These are phyloP conservation scores for Mortierella hygrophila DNA, from an alignment of 192 early-diverging fungal genomes.

Conservation along the genomic window DNA sequence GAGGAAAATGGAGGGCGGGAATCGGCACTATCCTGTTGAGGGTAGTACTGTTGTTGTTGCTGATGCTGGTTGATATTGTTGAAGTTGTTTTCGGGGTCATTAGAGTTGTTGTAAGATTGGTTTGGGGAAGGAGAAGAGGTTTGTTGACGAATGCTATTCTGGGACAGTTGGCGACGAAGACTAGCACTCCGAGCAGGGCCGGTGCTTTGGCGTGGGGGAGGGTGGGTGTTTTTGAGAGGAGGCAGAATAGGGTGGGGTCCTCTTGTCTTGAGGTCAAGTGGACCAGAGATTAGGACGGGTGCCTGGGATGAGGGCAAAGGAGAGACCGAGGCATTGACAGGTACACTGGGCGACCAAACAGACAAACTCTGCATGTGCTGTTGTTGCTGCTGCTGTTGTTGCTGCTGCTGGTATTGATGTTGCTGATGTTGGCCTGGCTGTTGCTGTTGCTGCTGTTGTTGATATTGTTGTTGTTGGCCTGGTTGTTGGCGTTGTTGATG, in stretches of 20 bases:
- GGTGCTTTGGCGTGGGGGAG: slow-evolving; percentile 17
- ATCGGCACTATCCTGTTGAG: background rate
- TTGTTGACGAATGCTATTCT: slow-evolving; percentile 26
- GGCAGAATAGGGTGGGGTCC: slow-evolving; percentile 31
- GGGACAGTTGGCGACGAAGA: slow-evolving; percentile 33
- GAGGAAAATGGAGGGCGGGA: background rate
- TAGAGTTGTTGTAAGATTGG: slow-evolving; percentile 22
- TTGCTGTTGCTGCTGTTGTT: slow-evolving; percentile 28
- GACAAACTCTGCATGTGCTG: slow-evolving; percentile 32
- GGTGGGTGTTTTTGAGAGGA: slow-evolving; percentile 32
- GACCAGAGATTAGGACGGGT: slow-evolving; percentile 38
- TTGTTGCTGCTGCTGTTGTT: slow-evolving; percentile 16
- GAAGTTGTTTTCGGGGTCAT: slow-evolving; percentile 4
- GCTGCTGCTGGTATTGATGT: slow-evolving; percentile 13
- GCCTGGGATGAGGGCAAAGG: slow-evolving; percentile 1
- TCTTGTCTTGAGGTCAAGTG: slow-evolving; percentile 40
- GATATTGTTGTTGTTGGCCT: slow-evolving; percentile 20
- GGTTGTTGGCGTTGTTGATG: slow-evolving; percentile 28
- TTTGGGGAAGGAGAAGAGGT: slow-evolving; percentile 5
- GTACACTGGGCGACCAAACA: slow-evolving; percentile 35
- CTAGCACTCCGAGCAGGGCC: slow-evolving; percentile 21
- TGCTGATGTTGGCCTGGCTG: slow-evolving; percentile 10
- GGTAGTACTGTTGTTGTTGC: slow-evolving; percentile 11
- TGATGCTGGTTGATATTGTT: slow-evolving; percentile 1
- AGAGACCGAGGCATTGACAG: slow-evolving; percentile 20